phyloP scores from a whole-genome alignment of 306 rosid species.

The Vicia villosa region DNA sequence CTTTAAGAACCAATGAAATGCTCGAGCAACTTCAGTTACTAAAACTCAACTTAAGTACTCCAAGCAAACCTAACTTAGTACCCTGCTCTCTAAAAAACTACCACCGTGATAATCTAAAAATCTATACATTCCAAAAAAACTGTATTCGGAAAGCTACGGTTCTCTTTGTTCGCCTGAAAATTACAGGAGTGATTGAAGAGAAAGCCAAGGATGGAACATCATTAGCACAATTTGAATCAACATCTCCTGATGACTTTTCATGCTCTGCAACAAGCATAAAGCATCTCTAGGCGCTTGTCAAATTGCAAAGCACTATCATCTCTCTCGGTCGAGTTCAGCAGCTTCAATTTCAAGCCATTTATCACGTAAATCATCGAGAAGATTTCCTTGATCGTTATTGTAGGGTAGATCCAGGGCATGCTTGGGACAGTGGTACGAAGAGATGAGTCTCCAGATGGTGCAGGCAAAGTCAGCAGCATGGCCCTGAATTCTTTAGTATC shows the following conservation, averaged over 20 bases:
- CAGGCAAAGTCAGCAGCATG: constrained; percentile 81
- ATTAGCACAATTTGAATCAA: constrained; percentile 36
- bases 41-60: constrained; percentile 51
- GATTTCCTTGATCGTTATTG: constrained; percentile 72
- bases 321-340: constrained; percentile 91
- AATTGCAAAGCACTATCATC: constrained; percentile 91
- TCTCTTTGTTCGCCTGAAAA: constrained; percentile 40
- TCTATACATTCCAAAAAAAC: constrained; percentile 35
- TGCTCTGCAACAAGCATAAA: constrained; percentile 79
- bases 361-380: constrained; percentile 91
- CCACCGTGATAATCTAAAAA: constrained; percentile 11
- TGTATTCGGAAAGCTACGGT: constrained; percentile 33
- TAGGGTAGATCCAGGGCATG: constrained; percentile 83
- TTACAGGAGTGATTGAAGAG: constrained; percentile 23
- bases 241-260: constrained; percentile 56
- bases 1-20: constrained; percentile 34
- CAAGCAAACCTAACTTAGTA: constrained; percentile 29
- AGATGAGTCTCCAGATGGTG: constrained; percentile 92
- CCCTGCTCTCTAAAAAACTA: constrained; percentile 23
- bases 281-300: constrained; percentile 92
- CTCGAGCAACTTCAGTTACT: constrained; percentile 51
- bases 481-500: constrained; percentile 80
- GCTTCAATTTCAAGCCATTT: constrained; percentile 99
- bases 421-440: constrained; percentile 91
- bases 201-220: constrained; percentile 26